Evolutionary conservation across 208 protist genomes (phyloP), one percentile per base, ranked within the genome.

Genomic region (Trypanosoma brucei): DNA sequence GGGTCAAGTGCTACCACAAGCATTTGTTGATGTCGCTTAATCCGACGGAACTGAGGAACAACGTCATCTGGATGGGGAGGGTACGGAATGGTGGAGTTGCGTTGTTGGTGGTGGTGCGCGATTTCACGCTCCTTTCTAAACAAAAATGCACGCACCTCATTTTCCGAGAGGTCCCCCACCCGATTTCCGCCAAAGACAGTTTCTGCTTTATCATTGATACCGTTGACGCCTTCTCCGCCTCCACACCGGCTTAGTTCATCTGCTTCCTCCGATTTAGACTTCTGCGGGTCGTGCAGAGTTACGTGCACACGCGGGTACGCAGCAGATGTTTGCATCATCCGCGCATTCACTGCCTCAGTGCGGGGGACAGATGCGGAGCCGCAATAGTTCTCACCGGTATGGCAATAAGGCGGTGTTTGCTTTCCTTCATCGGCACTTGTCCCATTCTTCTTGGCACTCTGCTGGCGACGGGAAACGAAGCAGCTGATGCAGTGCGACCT

Each of bases 71-170:
- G 88, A 58, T 83, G 79, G 31, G 59, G 56, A 0, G 88, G 85
- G 58, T 75, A 82, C 5, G 83, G 79, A 36, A 94, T 83, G 11
- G 34, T n/a, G 51, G 80, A 60, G 52, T 94, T 91, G 44, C 76
- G 72, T 44, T 71, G 36, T 36, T 73, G 63, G 9, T 74, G 75
- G 5, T 62, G 9, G 14, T 70, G 48, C 54, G 76, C 78, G 22
- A 80, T 68, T 53, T 91, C 79, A 30, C 62, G 59, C 59, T 86
- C 67, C 34, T 79, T 79, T 59, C 72, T 76, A 35, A 79, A 75
- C 7, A 94, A 62, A 59, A 94, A 94, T 11, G 52, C 61, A 44
- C 79, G 57, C 51, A 87, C 83, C 36, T 85, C 86, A 55, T 83
- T 78, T 42, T 56, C 9, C 3, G n/a, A 3, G 6, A 37, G 35